Conservation (phyloP, 345 rosid genomes). For the Mallotus nudiflorus region DNA sequence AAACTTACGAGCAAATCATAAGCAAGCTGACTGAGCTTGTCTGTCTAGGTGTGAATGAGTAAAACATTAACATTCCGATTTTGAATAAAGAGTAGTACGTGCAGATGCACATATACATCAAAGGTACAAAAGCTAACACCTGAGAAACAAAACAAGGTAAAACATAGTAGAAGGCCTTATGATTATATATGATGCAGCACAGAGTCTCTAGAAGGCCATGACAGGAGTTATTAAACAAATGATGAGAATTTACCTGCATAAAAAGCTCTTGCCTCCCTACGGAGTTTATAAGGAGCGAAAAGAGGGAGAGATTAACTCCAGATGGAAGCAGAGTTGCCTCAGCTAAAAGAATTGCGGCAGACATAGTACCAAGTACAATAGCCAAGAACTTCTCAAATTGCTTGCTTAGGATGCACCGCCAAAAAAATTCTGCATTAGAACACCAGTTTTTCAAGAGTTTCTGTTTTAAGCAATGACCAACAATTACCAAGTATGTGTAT, state of each 20-base stretch:
- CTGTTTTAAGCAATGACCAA: neutral
- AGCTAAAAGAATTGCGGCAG: slow-evolving; percentile 95
- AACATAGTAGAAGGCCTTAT: neutral
- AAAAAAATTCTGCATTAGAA: slow-evolving; percentile 66
- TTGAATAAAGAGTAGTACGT: slow-evolving; percentile 95
- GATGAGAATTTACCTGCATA: slow-evolving; percentile 21
- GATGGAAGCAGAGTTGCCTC: slow-evolving; percentile 71
- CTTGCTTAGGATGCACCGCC: slow-evolving; percentile 78
- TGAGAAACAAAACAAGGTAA: slow-evolving; percentile 33
- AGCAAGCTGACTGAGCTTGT: slow-evolving; percentile 96
- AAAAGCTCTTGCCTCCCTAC: slow-evolving; percentile 48
- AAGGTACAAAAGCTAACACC: slow-evolving; percentile 89
- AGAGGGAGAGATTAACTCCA: slow-evolving; percentile 77
- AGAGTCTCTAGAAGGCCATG: neutral
- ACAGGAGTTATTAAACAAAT: neutral
- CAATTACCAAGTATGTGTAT: too few relatives aligned
- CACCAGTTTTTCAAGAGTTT: neutral
- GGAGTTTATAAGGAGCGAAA: slow-evolving; percentile 83
- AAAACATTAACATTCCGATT: slow-evolving; percentile 96
- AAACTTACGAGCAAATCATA: slow-evolving; percentile 98
- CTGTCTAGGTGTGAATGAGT: slow-evolving; percentile 94
- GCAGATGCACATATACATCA: slow-evolving; percentile 98
- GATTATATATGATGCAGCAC: neutral
- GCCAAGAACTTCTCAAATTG: slow-evolving; percentile 72
- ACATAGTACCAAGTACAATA: slow-evolving; percentile 67